Evolutionary conservation across 2,329 filamentous ascomycete genomes (phyloP), one percentile per base, ranked within the genome.

Genomic region (Penicillium brasilianum): DNA sequence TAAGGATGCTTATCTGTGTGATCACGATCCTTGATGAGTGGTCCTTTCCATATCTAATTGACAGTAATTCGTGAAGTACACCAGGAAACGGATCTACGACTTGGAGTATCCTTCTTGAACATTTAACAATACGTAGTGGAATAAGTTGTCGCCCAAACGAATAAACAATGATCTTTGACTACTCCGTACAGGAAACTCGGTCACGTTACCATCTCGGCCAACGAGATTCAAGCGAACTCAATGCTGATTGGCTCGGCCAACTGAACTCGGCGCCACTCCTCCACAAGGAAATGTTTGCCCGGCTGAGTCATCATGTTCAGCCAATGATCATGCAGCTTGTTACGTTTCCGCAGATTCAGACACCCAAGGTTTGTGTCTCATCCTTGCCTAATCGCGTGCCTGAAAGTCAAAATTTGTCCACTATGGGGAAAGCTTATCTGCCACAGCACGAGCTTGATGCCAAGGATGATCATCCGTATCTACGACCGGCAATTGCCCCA

Each of bases 371-470:
- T 55, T 49, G 61, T 61, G 61, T 61, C 57, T 57, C 58, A 61
- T 52, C 25, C 53, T 59, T 55, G 61, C 59, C 61, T 44, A 59
- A 55, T 55, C 39, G 39, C n/a, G 39, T 43, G 18, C 39, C 39
- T 43, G 39, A 43, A 43, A 43, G 18, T 43, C 39, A 43, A 43
- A 43, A 43, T 20, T 13, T 20, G 39, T 20, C 18, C 39, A 43
- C 39, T 10, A 63, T 63, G 63, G 57, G 59, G 34, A 48, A 53
- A 39, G 54, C 59, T 60, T 66, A 66, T 63, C 57, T 66, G 9
- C 63, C 63, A 32, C 61, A 57, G 50, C 55, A 53, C 30, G 63
- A 60, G 43, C 51, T 57, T 36, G 63, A 63, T 30, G 55, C 18
- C 50, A 54, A 58, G 55, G 46, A 62, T 48, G 50, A 63, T 48